Base-by-base conservation (phyloP, 176 grass and related monocot genomes). In the Otatea glauca region DNA sequence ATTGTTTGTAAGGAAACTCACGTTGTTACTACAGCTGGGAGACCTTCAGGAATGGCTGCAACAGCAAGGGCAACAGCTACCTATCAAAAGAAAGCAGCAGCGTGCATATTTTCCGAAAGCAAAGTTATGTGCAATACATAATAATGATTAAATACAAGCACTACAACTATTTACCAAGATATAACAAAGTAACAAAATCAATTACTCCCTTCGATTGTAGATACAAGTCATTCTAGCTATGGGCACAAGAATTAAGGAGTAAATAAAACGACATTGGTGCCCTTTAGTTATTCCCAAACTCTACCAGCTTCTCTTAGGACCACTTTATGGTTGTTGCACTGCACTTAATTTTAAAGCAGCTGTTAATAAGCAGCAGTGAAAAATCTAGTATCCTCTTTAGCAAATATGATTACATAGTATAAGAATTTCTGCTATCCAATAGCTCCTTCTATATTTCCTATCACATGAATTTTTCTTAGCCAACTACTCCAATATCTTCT, bases 21-120 rank as follows among this genome's bases (percentile, higher is more conserved):
- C 95, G 95, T 98, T 82, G 95, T 98, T 66, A 98, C 95, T 49
- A 98, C 95, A 85, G 95, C 95, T 79, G 95, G 95, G 84, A 98
- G 92, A 79, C 95, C 95, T 93, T 98, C 95, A 84, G 95, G 95
- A 86, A 98, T 98, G 53, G 95, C 95, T 63, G 95, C 95, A 69
- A 98, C 95, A 77, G 95, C 95, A 82, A 98, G 90, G 88, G 95
- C 95, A 82, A 98, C 92, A 44, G 92, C 95, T 76, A 98, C 91
- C 95, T 98, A 72, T 60, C 12, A 88, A 89, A 86, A 73, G 6
- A 80, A 92, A 88, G 32, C 29, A 73, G 77, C 35, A 87, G 38
- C 72, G 47, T 32, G 21, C 17, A 72, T 68, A 38, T 55, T 87
- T 77, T 68, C 67, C 4, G 3, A 39, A 86, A 80, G n/a, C 24